Evolutionary conservation across 257 asterid genomes (phyloP).

Genomic region (Linderniella brevidens): DNA sequence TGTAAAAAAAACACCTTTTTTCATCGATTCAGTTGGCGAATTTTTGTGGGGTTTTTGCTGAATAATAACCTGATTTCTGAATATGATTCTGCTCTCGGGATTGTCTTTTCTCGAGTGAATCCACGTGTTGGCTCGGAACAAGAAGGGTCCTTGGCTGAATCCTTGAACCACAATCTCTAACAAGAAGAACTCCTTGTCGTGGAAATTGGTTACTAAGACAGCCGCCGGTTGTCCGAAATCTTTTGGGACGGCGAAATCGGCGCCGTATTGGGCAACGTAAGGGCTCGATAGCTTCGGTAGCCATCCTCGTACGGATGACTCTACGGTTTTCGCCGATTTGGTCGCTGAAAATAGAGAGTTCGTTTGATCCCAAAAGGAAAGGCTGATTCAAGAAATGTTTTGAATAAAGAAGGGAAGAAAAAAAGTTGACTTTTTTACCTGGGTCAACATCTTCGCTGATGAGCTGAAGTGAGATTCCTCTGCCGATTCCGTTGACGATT

Average conservation of each 20-base stretch:
- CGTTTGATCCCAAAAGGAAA: neutral
- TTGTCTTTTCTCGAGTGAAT: slow-evolving; percentile 63
- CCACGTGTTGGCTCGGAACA: slow-evolving; percentile 78
- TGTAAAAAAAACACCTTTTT: slow-evolving; percentile 48
- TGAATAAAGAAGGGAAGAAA: neutral
- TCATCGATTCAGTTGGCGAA: neutral
- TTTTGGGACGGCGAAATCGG: slow-evolving; percentile 42
- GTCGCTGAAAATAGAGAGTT: slow-evolving; percentile 21
- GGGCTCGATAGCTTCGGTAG: slow-evolving; percentile 46
- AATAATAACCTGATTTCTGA: slow-evolving; percentile 48
- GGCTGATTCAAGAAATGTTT: neutral
- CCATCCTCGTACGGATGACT: slow-evolving; percentile 78
- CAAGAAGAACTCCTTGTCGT: slow-evolving; percentile 62
- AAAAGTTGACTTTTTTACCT: slow-evolving; percentile 16
- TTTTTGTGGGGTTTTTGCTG: neutral
- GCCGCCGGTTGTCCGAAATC: slow-evolving; percentile 88
- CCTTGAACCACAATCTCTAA: slow-evolving; percentile 68
- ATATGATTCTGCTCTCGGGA: slow-evolving; percentile 61
- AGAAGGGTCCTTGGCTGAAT: slow-evolving; percentile 37
- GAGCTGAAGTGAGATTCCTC: slow-evolving; percentile 68
- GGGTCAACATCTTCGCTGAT: slow-evolving; percentile 69
- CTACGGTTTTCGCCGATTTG: slow-evolving; percentile 45
- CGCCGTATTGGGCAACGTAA: slow-evolving; percentile 49
- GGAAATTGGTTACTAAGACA: slow-evolving; percentile 50
- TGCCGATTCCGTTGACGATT: slow-evolving; percentile 64